Conservation (phyloP, 2,329 filamentous ascomycete species). For the Penicillium rolfsii region DNA sequence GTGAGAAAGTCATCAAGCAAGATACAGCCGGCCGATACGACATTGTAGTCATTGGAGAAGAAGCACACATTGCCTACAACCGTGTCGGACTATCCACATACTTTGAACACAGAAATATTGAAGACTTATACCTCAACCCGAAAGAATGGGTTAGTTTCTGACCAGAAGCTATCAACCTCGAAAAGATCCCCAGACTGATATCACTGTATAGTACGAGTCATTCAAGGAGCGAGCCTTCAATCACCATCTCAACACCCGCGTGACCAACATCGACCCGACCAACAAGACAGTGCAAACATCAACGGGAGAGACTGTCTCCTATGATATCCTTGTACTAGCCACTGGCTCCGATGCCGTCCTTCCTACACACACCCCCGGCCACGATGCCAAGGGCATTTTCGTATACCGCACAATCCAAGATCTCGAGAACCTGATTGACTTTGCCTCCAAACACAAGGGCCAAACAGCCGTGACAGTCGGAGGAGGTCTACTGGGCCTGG, state of each 20-base stretch:
- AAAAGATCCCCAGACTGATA: background rate
- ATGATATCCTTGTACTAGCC: constrained; percentile 80
- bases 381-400: constrained; percentile 81
- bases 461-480: constrained; percentile 77
- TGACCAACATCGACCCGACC: constrained; percentile 67
- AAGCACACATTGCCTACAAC: constrained; percentile 86
- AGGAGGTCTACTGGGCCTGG: constrained; percentile 80
- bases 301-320: constrained; percentile 69
- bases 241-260: constrained; percentile 75
- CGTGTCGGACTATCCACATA: constrained; percentile 86
- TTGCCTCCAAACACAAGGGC: constrained; percentile 67
- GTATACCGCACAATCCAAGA: constrained; percentile 88
- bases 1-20: constrained; percentile 85
- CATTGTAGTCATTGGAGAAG: constrained; percentile 84
- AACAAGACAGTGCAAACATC: constrained; percentile 71
- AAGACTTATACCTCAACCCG: constrained; percentile 86
- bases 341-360: constrained; percentile 85
- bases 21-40: constrained; percentile 79
- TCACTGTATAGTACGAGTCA: constrained; percentile 61
- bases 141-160: constrained; percentile 69
- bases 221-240: constrained; percentile 69
- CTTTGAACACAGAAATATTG: constrained; percentile 82
- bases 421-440: constrained; percentile 74
- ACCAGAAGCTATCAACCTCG: too few relatives aligned
- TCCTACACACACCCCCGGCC: constrained; percentile 70